Evolutionary conservation across 768 basidiomycete genomes (phyloP), one percentile per base, ranked within the genome.

Genomic region (Terana coerulea): DNA sequence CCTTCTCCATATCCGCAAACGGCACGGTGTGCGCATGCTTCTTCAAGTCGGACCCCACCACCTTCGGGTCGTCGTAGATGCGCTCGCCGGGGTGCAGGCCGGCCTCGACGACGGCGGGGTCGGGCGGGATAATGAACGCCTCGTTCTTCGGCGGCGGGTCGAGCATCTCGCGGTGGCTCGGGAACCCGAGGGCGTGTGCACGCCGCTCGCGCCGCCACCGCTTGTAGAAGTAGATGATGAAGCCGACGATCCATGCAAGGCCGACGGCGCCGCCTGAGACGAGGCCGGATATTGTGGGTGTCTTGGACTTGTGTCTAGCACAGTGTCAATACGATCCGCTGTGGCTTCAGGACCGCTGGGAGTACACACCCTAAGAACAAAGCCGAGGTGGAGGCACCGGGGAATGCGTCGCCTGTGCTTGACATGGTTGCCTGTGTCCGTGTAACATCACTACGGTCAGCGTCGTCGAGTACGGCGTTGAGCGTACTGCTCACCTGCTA

Each of bases 21-120:
- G 53, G 53, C 8, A 44, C 28, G 10, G 47, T 54, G 19, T 30
- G 26, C 14, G 53, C 53, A 21, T 49, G 53, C 29, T 49, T 29
- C 22, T 41, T 47, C 11, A 36, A 15, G 2, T 50, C 53, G 14
- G 24, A 21, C 21, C 35, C 47, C 24, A 12, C 14, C n/a, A 47
- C 29, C 21, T 43, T 47, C 30, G 46, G 53, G 39, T 58, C 60
- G 28, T 51, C 44, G 40, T 61, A 54, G 35, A 62, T 39, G 26
- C 55, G 46, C 51, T 74, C 68, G 11, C 79, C 78, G 2, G 78
- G 74, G 49, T 64, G 57, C 19, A 69, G 62, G 40, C 73, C 69
- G 17, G 79, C 79, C 37, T 78, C 67, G n/a, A 84, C 63, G 26
- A 84, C 71, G 34, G 83, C 83, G n/a, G 84, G 83, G 64, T 86